Conservation (phyloP, 345 rosid species). For the Eucalyptus erythrocorys region DNA sequence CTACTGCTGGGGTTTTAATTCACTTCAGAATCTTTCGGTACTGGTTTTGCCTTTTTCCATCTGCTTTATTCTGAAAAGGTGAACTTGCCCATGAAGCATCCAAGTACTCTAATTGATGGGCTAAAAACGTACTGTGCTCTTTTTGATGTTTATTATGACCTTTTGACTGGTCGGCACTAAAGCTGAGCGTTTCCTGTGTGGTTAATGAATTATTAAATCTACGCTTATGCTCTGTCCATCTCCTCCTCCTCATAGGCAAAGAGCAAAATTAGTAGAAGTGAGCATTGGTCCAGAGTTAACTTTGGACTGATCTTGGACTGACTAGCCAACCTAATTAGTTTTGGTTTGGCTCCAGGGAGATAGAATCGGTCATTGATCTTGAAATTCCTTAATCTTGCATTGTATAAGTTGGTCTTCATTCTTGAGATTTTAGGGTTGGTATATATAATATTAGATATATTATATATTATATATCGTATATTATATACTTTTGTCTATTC, state of each 20-base stretch:
- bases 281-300: too few relatives aligned
- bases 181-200: neutral
- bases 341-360: accelerated
- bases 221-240: neutral
- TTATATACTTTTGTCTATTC: too few relatives aligned
- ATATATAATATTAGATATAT: too few relatives aligned
- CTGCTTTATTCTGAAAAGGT: neutral
- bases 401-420: too few relatives aligned
- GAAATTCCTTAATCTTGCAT: too few relatives aligned
- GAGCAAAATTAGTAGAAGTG: neutral
- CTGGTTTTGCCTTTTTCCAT: neutral
- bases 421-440: too few relatives aligned
- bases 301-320: too few relatives aligned
- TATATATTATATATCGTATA: too few relatives aligned
- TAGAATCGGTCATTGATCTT: accelerated
- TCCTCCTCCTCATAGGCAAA: neutral
- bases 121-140: neutral
- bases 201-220: neutral
- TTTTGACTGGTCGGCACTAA: neutral
- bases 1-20: neutral
- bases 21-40: neutral
- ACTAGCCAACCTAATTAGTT: too few relatives aligned
- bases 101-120: neutral
- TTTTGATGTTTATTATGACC: neutral
- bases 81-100: neutral